Evolutionary conservation across 176 grass and related monocot species (phyloP).

Genomic region (Triticum turgidum): DNA sequence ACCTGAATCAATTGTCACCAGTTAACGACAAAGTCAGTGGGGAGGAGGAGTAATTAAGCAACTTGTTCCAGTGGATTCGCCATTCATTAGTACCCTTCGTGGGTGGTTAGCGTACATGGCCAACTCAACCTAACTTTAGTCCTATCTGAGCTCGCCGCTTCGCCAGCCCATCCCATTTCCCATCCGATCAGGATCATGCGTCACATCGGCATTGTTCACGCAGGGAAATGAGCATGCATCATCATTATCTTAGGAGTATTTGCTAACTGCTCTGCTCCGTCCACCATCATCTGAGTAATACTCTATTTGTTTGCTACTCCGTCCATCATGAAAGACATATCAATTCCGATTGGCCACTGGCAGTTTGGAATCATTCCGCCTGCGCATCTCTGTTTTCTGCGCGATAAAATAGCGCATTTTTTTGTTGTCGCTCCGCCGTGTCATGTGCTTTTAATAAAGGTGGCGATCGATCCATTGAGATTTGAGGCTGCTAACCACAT

Average conservation of each 20-base stretch:
- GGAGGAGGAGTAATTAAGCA: neutral
- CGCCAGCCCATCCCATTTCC: neutral
- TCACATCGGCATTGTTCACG: constrained; percentile 29
- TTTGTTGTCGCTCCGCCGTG: neutral
- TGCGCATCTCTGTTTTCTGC: neutral
- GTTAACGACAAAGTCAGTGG: constrained; percentile 1
- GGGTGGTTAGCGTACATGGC: constrained; percentile 40
- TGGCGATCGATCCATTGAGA: neutral
- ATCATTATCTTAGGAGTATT: neutral
- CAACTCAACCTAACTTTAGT: constrained; percentile 22
- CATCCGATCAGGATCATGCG: constrained; percentile 8
- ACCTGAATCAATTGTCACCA: neutral
- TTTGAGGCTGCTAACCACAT: neutral
- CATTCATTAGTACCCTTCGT: neutral
- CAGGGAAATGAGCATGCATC: neutral
- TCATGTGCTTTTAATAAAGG: neutral
- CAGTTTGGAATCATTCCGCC: neutral
- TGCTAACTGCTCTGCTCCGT: neutral
- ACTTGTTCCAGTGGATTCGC: neutral
- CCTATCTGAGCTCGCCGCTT: neutral
- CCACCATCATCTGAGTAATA: neutral
- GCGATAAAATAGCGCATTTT: too few relatives aligned
- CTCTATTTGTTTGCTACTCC: neutral
- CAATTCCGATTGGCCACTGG: constrained; percentile 7
- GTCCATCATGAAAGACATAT: neutral